phyloP scores from a whole-genome alignment of 2,329 filamentous ascomycete species.

The Aureobasidium zeae region DNA sequence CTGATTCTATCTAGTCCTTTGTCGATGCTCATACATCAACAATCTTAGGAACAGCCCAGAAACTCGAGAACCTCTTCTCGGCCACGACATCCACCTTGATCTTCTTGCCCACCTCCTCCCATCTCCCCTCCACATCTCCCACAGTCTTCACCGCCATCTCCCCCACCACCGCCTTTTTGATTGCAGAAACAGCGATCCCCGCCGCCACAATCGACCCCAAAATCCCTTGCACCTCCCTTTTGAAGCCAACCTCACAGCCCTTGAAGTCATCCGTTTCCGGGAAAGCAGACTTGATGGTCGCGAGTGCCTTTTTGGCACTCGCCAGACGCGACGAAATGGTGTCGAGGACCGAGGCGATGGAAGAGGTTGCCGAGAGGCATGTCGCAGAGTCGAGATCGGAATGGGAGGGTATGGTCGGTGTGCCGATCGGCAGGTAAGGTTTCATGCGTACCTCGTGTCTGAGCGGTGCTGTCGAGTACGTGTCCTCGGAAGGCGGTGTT shows the following conservation, averaged over 20 bases:
- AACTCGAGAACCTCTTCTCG: conserved; percentile 35
- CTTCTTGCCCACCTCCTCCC: conserved; percentile 20
- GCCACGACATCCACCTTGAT: conserved; percentile 30
- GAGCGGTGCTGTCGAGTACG: conserved; percentile 58
- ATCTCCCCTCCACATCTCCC: conserved; percentile 16
- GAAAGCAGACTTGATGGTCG: conserved; percentile 30
- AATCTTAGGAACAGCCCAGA: conserved; percentile 40
- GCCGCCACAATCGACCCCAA: conserved; percentile 27
- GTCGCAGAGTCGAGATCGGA: conserved; percentile 45
- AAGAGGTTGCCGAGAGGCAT: not conserved
- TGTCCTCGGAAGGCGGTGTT: conserved; percentile 39
- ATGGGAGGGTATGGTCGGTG: conserved; percentile 58
- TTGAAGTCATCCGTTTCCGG: conserved; percentile 26
- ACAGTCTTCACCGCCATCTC: conserved; percentile 16
- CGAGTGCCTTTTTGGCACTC: conserved; percentile 29
- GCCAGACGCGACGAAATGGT: conserved; percentile 25
- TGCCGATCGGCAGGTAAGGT: conserved; percentile 60
- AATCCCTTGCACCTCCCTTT: conserved; percentile 26
- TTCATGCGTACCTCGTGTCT: conserved; percentile 82
- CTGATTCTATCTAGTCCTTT: too few relatives aligned
- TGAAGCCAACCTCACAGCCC: conserved; percentile 33
- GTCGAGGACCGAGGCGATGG: conserved; percentile 13
- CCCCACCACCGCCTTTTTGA: conserved; percentile 20
- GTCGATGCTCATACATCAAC: conserved; percentile 4
- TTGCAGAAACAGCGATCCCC: conserved; percentile 22